Base-by-base conservation (phyloP, 208 protist genomes). In the Acanthamoeba triangularis region DNA sequence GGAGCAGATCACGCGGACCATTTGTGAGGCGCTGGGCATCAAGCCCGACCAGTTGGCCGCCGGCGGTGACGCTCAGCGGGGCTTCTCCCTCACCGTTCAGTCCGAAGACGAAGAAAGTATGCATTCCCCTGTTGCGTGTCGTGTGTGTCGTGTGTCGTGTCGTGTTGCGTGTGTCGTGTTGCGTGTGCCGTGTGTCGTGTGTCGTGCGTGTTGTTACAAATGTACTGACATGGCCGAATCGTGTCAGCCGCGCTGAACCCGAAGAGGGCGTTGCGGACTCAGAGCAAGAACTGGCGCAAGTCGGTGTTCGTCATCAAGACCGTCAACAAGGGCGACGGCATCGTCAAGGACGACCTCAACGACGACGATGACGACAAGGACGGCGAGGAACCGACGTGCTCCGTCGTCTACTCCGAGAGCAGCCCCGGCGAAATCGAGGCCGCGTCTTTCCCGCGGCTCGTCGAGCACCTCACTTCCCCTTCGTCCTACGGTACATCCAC, bases 21-120 rank as follows among this genome's bases (percentile, higher is more conserved):
- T 88, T 28, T 88, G 80, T n/a, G 80, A 49, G 35, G 35, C 44
- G 80, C 54, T 88, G 25, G 80, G 80, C 54, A 63, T 88, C 23
- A 59, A 63, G n/a, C 49, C 44, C 30, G 80, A 54, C 13, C 80
- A 88, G 44, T 25, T 88, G 78, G 78, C 54, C 54, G 54, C 54
- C 59, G 59, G 80, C 80, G 54, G 69, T 6, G 69, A 78, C n/a
- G 30, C 37, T 0, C n/a, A 54, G 41, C 14, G 30, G 0, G 44
- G 49, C 80, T 88, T 88, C 54, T 88, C 80, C 0, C 80, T 88
- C 30, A 63, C 35, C 44, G 35, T 59, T 16, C 30, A 88, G 35
- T 41, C 80, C n/a, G 80, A 88, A 33, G 54, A 88, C 35, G 37
- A 88, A 88, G 30, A 88, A 61, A 88, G 80, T 88, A 61, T 37